phyloP scores from a whole-genome alignment of 2,329 filamentous ascomycete species.

The Thelonectria blattea region DNA sequence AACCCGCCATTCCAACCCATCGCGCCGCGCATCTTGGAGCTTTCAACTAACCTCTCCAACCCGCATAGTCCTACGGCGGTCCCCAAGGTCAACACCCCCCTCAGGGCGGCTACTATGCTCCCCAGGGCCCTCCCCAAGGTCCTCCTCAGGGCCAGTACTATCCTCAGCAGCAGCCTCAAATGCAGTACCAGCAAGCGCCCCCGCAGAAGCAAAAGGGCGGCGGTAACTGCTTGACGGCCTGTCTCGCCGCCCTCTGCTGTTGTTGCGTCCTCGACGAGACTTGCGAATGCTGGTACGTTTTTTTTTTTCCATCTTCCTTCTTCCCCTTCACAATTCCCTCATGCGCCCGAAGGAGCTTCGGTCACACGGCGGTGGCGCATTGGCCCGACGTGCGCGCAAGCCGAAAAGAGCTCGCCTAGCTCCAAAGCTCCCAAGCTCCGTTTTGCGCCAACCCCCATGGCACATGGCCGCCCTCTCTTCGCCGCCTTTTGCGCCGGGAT shows the following conservation, averaged over 20 bases:
- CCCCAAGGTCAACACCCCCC: slow-evolving; percentile 39
- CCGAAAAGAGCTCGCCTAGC: neutral
- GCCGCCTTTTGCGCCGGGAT: neutral
- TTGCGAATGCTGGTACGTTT: slow-evolving; percentile 55
- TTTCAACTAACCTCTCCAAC: slow-evolving; percentile 21
- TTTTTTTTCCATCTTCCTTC: neutral
- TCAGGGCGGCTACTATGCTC: slow-evolving; percentile 24
- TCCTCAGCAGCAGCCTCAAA: slow-evolving; percentile 47
- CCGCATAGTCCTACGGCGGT: slow-evolving; percentile 40
- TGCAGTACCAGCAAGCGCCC: slow-evolving; percentile 51
- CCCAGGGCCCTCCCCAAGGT: slow-evolving; percentile 38
- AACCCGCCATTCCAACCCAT: neutral
- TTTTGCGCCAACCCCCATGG: neutral
- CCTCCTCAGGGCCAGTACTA: slow-evolving; percentile 44
- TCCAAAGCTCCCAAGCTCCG: neutral
- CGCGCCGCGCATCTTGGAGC: neutral
- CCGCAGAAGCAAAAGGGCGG: slow-evolving; percentile 44
- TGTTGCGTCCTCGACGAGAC: slow-evolving; percentile 58
- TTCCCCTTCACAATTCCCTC: neutral
- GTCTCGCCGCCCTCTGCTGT: slow-evolving; percentile 56
- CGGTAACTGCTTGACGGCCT: slow-evolving; percentile 53
- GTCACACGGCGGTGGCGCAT: slow-evolving; percentile 7
- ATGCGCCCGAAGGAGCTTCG: neutral
- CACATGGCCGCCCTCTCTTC: neutral
- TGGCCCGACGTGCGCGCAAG: slow-evolving; percentile 1